Conservation (phyloP, 441 rosid genomes). For the Eruca vesicaria region DNA sequence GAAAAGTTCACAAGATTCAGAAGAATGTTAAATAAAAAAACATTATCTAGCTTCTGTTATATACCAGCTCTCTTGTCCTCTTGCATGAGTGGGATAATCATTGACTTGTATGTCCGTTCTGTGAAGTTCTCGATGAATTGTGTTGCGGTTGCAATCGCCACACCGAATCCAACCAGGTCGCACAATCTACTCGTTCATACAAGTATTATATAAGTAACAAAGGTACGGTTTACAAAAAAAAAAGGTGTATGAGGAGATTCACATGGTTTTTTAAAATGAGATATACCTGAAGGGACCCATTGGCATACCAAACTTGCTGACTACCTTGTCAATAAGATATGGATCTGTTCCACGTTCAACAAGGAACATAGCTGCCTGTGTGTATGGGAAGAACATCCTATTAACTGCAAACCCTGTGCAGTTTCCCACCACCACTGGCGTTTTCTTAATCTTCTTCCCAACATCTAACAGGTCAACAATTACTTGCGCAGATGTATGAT, state of each 20-base stretch:
- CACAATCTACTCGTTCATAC: conserved; percentile 58
- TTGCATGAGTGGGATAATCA: conserved; percentile 85
- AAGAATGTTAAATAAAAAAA: neutral
- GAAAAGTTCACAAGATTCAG: conserved; percentile 12
- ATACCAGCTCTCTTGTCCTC: conserved; percentile 89
- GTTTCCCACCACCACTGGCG: conserved; percentile 92
- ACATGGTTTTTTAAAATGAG: neutral
- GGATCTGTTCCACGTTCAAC: conserved; percentile 81
- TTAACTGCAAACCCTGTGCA: conserved; percentile 99
- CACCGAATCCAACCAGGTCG: conserved; percentile 96
- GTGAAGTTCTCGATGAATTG: conserved; percentile 84
- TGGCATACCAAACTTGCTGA: conserved; percentile 97
- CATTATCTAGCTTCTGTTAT: neutral
- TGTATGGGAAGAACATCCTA: conserved; percentile 97
- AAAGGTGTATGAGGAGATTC: neutral
- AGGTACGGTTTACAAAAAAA: conserved; percentile 1
- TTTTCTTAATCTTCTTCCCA: conserved; percentile 87
- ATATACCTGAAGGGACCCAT: conserved; percentile 95
- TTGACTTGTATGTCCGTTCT: conserved; percentile 84
- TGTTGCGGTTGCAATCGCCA: conserved; percentile 74
- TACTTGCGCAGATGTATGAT: conserved; percentile 82
- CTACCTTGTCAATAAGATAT: conserved; percentile 71
- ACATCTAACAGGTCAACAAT: conserved; percentile 88
- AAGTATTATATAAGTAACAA: conserved; percentile 13
- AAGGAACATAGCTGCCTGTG: conserved; percentile 76